phyloP scores from a whole-genome alignment of 1,284 basidiomycete species.

The Meripilus lineatus region DNA sequence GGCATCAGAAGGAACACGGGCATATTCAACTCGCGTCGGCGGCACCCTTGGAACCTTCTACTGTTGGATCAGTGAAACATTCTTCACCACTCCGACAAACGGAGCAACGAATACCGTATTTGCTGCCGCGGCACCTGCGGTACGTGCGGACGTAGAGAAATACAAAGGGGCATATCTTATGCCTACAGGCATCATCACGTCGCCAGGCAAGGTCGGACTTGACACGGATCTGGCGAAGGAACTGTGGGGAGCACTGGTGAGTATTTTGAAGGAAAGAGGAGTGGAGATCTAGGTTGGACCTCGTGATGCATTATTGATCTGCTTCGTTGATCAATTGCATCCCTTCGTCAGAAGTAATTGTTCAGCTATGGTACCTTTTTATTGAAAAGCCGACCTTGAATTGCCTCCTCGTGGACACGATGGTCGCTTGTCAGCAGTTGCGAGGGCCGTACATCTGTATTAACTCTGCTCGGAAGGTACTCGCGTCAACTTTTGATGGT shows the following conservation, averaged over 20 bases:
- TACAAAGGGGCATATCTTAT: background rate
- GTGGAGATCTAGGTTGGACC: no score
- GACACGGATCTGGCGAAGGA: background rate
- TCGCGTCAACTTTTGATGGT: no score
- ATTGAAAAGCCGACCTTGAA: no score
- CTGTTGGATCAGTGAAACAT: background rate
- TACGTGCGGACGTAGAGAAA: background rate
- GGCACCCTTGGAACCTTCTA: background rate
- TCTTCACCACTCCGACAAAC: background rate
- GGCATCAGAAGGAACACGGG: background rate
- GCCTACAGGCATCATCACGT: background rate
- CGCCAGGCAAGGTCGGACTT: background rate
- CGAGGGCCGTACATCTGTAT: no score
- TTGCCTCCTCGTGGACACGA: no score
- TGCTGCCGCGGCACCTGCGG: background rate
- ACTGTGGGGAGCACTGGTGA: background rate
- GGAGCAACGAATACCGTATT: background rate
- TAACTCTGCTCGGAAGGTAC: no score
- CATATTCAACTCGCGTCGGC: background rate
- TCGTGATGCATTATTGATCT: no score
- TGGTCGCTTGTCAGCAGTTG: no score
- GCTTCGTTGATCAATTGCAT: no score
- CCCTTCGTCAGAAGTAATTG: no score
- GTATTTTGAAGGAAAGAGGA: background rate
- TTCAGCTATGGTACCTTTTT: no score